phyloP scores from a whole-genome alignment of 345 rosid genomes.

The Nephelium lappaceum region DNA sequence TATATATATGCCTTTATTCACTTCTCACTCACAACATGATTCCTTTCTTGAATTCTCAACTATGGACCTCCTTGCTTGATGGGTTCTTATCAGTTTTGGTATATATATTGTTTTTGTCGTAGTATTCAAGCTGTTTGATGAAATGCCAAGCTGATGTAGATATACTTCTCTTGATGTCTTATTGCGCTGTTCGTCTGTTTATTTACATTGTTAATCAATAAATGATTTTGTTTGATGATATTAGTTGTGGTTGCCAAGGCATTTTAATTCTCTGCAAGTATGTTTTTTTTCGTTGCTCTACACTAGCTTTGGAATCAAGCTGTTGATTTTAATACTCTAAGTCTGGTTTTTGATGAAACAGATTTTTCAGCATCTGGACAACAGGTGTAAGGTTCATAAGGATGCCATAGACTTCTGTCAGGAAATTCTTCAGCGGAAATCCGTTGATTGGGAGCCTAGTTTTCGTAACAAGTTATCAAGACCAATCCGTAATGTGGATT shows the following conservation, averaged over 20 bases:
- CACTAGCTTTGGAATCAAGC: slow-evolving; percentile 1
- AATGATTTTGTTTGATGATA: not conserved
- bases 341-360: slow-evolving; percentile 22
- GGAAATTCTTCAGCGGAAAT: slow-evolving; percentile 61
- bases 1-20: slow-evolving; percentile 1
- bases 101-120: not conserved
- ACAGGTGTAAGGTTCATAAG: slow-evolving; percentile 72
- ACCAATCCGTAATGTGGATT: slow-evolving; percentile 66
- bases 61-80: not conserved
- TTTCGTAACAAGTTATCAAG: slow-evolving; percentile 53
- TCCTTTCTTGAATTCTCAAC: not conserved
- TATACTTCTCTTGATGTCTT: not conserved
- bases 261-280: not conserved
- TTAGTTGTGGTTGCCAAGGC: not conserved
- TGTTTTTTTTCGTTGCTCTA: not conserved
- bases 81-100: not conserved
- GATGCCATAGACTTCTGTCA: slow-evolving; percentile 69
- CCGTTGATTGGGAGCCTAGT: slow-evolving; percentile 67
- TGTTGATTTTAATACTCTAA: not conserved
- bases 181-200: not conserved
- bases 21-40: not conserved
- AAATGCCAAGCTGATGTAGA: slow-evolving; percentile 23
- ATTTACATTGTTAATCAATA: not conserved
- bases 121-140: slow-evolving; percentile 42
- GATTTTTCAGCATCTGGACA: slow-evolving; percentile 61